Evolutionary conservation across 2,329 filamentous ascomycete species (phyloP), one percentile per base, ranked within the genome.

Genomic region (Apiospora phragmitis): DNA sequence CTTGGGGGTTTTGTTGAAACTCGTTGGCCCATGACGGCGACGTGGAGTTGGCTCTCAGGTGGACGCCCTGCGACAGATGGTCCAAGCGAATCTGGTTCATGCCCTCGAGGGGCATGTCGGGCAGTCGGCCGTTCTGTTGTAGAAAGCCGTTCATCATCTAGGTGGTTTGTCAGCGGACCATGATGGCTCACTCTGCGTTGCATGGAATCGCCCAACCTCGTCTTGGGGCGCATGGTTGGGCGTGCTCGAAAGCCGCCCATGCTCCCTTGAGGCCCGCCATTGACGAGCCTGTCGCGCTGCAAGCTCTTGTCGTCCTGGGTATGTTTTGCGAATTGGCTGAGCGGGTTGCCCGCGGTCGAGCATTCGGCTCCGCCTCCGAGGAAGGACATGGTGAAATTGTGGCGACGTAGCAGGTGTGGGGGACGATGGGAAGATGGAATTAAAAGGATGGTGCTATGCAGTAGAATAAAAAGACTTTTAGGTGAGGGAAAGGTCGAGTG

Each of bases 271-370:
- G 93, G 92, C 0, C 90, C 91, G 74, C 92, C 87, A 73, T 93
- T 94, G 72, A 93, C 91, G 72, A 98, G 86, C 71, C 96, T 90
- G 82, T 99, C 96, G 78, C 95, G 89, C 84, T 98, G 96, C 71
- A 98, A 86, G 71, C 93, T 96, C 84, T 95, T 97, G 85, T 99
- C 96, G 87, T 97, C 94, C 80, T 97, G 93, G 70, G 96, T 94
- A 82, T 98, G 95, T 83, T 99, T 99, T 74, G 95, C 94, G 82
- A 99, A 97, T 86, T 98, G 96, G 80, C 94, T 95, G 78, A 99
- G 91, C 71, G 97, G 96, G 83, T 99, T 99, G 79, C 92, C 94
- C 74, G 93, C 94, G 73, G 96, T 97, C 70, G 95, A 98, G 88
- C 96, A 99, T 85, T 98, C 96, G 77, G 95, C 71, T 42, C 78